Evolutionary conservation across 306 rosid genomes (phyloP), one percentile per base, ranked within the genome.

Genomic region (Lathyrus tuberosus): DNA sequence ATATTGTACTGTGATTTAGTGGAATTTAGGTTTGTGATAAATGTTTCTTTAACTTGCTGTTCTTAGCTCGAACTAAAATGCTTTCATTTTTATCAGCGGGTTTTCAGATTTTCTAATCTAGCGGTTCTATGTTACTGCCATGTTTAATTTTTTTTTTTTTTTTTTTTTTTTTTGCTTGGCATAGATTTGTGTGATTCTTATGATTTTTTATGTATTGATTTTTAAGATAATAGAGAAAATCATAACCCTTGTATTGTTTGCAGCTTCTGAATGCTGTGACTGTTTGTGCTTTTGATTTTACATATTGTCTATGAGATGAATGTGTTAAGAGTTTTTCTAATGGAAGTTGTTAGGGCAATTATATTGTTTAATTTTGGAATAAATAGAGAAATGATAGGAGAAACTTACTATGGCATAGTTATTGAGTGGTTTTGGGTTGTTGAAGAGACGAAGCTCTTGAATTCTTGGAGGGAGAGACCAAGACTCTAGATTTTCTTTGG

Each of bases 261-360:
- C 17, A 46, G 44, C 76, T 62, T 70, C 30, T 53, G 51, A 53
- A 62, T 77, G 54, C 46, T 31, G 59, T 10, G 53, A 70, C 54
- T 70, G 56, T 56, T 48, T 52, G 56, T 65, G 35, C 16, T 70
- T 31, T 35, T 56, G 73, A 26, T 17, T 17, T 58, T 9, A 58
- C 6, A 1, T 57, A 57, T 13, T 26, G 62, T 53, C 16, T 53
- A 0, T 53, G 59, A 49, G 28, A 18, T 49, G 57, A 17, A 49
- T 17, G 13, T 33, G 38, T 33, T 33, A 33, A 33, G 8, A 31
- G 38, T 33, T 33, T 6, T 33, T 6, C 8, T 33, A 33, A 33
- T 33, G 38, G 8, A 1, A 26, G 30, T 33, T 33, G 8, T 33
- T 33, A 33, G 6, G 38, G 38, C 38, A 33, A 8, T 33, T 33